Conservation (phyloP, 345 rosid species). For the Euclidium syriacum region DNA sequence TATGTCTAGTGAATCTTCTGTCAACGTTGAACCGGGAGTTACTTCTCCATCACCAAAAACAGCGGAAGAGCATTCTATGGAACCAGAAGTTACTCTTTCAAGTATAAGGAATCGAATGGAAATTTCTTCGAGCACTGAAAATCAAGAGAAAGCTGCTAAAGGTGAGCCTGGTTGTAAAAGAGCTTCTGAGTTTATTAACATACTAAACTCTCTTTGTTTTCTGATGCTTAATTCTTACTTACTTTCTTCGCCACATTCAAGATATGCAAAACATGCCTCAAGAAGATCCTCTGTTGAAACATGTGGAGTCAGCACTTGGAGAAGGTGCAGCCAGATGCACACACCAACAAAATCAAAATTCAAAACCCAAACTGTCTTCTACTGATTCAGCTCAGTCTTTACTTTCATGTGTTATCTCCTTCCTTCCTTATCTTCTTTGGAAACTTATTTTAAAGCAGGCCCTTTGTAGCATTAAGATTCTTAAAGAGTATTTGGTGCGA, state of each 20-base stretch:
- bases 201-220: neutral
- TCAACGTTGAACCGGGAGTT: neutral
- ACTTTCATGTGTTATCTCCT: neutral
- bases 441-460: slow-evolving; percentile 4
- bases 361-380: neutral
- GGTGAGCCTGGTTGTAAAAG: neutral
- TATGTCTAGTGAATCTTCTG: neutral
- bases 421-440: neutral
- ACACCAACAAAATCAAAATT: neutral
- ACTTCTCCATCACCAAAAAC: neutral
- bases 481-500: slow-evolving; percentile 3
- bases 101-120: neutral
- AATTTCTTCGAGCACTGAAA: neutral
- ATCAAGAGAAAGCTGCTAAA: neutral
- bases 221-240: neutral
- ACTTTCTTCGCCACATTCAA: neutral
- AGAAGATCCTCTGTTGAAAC: neutral
- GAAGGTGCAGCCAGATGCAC: neutral
- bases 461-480: slow-evolving; percentile 1
- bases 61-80: neutral
- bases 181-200: neutral
- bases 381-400: neutral
- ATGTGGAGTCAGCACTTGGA: neutral
- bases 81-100: neutral
- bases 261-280: slow-evolving; percentile 5